Percentiles rank a stretch among this genome's conserved stretches.
phyloP scores from a whole-genome alignment of 2,329 filamentous ascomycete species.

The Trichoderma polysporum region DNA sequence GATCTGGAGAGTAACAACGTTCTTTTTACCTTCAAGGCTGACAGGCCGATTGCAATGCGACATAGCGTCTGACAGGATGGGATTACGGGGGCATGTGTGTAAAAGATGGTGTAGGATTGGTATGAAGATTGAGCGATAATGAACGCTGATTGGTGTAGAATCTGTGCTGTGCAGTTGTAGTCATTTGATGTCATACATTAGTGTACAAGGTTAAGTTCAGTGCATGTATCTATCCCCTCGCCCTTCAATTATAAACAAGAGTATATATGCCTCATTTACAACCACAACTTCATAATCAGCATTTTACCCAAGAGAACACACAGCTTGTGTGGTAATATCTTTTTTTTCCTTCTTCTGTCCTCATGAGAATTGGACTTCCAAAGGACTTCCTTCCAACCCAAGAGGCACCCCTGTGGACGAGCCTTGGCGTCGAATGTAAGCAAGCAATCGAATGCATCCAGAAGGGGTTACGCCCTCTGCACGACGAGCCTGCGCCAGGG shows the following conservation, averaged over 20 bases:
- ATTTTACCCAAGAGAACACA: not conserved
- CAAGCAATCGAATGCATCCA: constrained; percentile 60
- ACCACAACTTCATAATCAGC: not conserved
- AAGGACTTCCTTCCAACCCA: not conserved
- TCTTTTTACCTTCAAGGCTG: not conserved
- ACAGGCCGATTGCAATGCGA: not conserved
- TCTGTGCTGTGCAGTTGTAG: no score
- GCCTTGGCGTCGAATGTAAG: constrained; percentile 51
- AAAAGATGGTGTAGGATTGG: not conserved
- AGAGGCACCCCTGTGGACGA: not conserved
- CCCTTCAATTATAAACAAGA: not conserved
- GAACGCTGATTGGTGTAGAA: not conserved
- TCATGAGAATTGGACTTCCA: not conserved
- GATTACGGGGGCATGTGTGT: not conserved
- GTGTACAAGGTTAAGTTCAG: not conserved
- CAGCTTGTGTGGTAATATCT: not conserved
- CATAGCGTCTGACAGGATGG: not conserved
- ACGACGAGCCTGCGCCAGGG: constrained; percentile 80
- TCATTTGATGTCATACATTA: not conserved
- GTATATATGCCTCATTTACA: not conserved
- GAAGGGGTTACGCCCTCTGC: constrained; percentile 75
- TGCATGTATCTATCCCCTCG: not conserved
- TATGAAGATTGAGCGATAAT: not conserved
- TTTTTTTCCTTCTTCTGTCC: no score
- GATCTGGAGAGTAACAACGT: not conserved